These are phyloP conservation scores for Albatrellus sp. DNA, from an alignment of 1,284 basidiomycete species.

Conservation along the genomic window DNA sequence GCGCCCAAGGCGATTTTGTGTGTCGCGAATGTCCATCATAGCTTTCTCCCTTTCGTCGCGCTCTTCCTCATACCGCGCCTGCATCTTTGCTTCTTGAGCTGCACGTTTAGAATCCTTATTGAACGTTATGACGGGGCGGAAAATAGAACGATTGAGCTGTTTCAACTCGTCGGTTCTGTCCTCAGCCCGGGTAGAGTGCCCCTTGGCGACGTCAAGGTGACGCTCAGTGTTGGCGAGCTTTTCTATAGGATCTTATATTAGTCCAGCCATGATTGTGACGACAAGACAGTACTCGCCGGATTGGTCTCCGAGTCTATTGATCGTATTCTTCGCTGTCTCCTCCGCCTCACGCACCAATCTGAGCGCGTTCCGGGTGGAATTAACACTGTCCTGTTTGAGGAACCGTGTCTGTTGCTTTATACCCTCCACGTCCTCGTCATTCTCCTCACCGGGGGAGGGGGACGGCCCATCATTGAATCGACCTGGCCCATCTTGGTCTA, in stretches of 20 bases:
- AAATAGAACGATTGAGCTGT: constrained; percentile 90
- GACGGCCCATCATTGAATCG: constrained; percentile 50
- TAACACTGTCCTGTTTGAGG: constrained; percentile 89
- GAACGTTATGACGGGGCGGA: constrained; percentile 82
- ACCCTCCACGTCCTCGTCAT: constrained; percentile 92
- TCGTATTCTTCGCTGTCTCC: constrained; percentile 85
- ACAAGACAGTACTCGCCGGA: constrained; percentile 54
- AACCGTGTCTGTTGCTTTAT: constrained; percentile 90
- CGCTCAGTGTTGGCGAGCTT: constrained; percentile 93
- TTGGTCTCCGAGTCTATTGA: constrained; percentile 85
- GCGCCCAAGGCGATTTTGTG: constrained; percentile 75
- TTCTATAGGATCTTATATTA: constrained; percentile 32
- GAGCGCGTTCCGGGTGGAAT: constrained; percentile 86
- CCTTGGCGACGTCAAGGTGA: constrained; percentile 89
- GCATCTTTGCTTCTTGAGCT: constrained; percentile 82
- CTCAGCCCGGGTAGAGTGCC: constrained; percentile 78
- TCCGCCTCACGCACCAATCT: constrained; percentile 90
- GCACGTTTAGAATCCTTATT: constrained; percentile 89
- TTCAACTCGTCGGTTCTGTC: constrained; percentile 94
- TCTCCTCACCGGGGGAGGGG: constrained; percentile 59
- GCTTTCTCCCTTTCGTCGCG: constrained; percentile 76
- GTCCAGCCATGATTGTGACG: background rate
- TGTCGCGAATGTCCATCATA: constrained; percentile 77
- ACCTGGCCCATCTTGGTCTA: constrained; percentile 34
- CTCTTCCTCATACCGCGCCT: constrained; percentile 84